Percentiles rank a stretch among this genome's conserved stretches.
Evolutionary conservation across 441 rosid genomes (phyloP).

Genomic region (Populus hybrid): DNA sequence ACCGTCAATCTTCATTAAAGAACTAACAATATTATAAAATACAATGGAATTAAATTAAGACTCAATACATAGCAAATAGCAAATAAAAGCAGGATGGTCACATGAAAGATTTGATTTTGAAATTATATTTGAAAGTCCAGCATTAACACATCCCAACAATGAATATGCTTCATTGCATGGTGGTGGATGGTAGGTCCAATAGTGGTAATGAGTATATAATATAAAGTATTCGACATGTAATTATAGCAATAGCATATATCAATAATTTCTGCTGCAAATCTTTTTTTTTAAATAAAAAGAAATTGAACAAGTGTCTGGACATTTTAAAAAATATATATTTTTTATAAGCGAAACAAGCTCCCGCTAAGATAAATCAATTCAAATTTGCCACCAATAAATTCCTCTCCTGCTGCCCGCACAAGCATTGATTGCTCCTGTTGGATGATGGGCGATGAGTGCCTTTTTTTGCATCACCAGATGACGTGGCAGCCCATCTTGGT

Average conservation of each 20-base stretch:
- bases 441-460: not conserved
- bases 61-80: too few species aligned
- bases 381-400: constrained; percentile 19
- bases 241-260: not conserved
- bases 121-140: too few species aligned
- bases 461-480: not conserved
- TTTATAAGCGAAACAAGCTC: not conserved
- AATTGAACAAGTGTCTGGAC: too few species aligned
- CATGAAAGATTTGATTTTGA: not conserved
- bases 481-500: not conserved
- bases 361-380: constrained; percentile 23
- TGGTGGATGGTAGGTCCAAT: not conserved
- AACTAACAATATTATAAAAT: too few species aligned
- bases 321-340: too few species aligned
- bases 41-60: not conserved
- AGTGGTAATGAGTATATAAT: not conserved
- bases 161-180: too few species aligned
- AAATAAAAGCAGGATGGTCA: not conserved
- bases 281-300: too few species aligned
- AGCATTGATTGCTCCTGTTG: not conserved
- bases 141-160: not conserved
- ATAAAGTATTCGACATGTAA: not conserved
- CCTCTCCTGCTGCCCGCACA: not conserved
- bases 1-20: too few species aligned
- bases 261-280: not conserved